phyloP scores from a whole-genome alignment of 2,329 filamentous ascomycete genomes.

The Alternaria sp. region DNA sequence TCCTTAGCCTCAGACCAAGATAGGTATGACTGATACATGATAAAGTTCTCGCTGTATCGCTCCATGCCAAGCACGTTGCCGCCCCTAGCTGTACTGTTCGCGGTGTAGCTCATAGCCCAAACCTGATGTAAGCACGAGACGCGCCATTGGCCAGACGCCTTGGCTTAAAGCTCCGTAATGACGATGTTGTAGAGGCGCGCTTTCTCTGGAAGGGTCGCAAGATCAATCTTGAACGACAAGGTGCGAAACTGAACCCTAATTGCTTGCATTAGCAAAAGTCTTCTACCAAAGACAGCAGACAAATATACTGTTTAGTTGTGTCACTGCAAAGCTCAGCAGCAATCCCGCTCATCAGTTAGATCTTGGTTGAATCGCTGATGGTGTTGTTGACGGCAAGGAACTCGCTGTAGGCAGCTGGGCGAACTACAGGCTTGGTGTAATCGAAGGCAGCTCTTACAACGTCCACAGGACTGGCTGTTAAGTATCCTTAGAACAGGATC shows the following conservation, averaged over 20 bases:
- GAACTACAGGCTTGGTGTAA: slow-evolving; percentile 2
- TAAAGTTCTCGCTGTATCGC: slow-evolving; percentile 21
- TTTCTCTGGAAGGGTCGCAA: slow-evolving; percentile 1
- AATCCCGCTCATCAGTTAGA: neutral
- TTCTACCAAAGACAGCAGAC: neutral
- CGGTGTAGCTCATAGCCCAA: slow-evolving; percentile 23
- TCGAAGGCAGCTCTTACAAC: slow-evolving; percentile 4
- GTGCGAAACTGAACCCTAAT: slow-evolving; percentile 5
- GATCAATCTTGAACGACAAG: slow-evolving; percentile 2
- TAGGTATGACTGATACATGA: slow-evolving; percentile 29
- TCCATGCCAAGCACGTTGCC: slow-evolving; percentile 39
- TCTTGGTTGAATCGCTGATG: slow-evolving; percentile 5
- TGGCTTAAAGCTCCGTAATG: slow-evolving; percentile 1
- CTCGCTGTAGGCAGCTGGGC: slow-evolving; percentile 2
- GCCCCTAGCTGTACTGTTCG: slow-evolving; percentile 26
- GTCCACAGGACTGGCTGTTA: slow-evolving; percentile 1
- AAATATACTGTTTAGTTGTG: neutral
- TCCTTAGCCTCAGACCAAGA: slow-evolving; percentile 23
- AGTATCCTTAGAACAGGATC: slow-evolving; percentile 14
- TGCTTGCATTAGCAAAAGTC: neutral
- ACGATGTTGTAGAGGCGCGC: slow-evolving; percentile 1
- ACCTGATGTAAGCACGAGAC: slow-evolving; percentile 35
- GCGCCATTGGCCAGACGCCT: slow-evolving; percentile 7
- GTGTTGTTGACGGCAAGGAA: slow-evolving; percentile 7
- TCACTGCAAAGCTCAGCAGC: slow-evolving; percentile 6